Evolutionary conservation across 1,284 basidiomycete genomes (phyloP), one percentile per base, ranked within the genome.

Genomic region (Cryptococcus amylolentus): DNA sequence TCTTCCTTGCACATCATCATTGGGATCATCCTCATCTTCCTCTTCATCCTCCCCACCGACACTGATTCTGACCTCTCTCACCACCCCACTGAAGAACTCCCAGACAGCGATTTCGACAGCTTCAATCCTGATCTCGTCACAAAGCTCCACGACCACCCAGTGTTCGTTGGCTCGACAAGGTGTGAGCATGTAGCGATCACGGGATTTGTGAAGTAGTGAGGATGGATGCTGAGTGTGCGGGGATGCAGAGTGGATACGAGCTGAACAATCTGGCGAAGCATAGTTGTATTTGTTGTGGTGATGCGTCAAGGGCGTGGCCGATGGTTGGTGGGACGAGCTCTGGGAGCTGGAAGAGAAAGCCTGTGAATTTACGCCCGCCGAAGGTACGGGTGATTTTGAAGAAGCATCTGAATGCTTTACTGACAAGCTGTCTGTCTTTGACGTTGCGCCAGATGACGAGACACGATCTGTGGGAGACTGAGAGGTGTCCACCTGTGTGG

Each of bases 31-130:
- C 18, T 61, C 87, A 2, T 84, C 87, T 81, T 88, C 91, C 20
- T 82, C 86, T 18, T 86, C 84, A 23, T 83, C 79, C 39, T 86
- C 84, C 73, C 89, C 88, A 5, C 89, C 86, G 2, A 91, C 90
- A 67, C 88, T 89, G 44, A 98, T 87, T 3, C 83, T 83, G 62
- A 98, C 89, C 52, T 93, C 88, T 75, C 91, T 89, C 79, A 98
- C 96, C 51, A 97, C 89, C 10, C 94, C 92, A 66, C 89, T 93
- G 79, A 98, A 99, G 80, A 98, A 98, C 78, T 98, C 95, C 75
- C 90, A 96, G 70, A 98, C 96, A 52, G 93, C 94, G 6, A 99
- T 80, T 71, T 98, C 93, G 50, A 98, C 84, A 0, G 93, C 95
- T 75, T 98, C 94, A 68, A 98, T 91, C 48, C 89, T 82, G 65